These are phyloP conservation scores for Solanum pennellii DNA, from an alignment of 257 asterid genomes.

Conservation along the genomic window DNA sequence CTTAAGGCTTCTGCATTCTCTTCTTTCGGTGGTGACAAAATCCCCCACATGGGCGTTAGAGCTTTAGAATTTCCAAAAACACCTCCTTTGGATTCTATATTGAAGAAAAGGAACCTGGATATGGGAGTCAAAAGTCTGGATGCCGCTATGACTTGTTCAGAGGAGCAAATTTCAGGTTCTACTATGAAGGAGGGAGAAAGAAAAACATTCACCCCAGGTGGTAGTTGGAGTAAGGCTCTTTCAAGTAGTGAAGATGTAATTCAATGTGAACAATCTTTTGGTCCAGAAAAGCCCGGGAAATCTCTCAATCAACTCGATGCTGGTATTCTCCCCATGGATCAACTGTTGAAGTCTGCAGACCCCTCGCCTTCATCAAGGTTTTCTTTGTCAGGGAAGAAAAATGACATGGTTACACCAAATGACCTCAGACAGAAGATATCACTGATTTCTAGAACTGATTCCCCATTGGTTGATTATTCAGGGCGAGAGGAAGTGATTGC, in stretches of 20 bases:
- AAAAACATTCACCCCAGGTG: conserved; percentile 3
- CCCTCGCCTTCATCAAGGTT: conserved; percentile 36
- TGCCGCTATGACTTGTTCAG: background rate
- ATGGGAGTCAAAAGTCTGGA: background rate
- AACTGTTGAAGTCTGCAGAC: conserved; percentile 2
- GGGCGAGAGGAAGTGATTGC: conserved; percentile 21
- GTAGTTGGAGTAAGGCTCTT: conserved; percentile 16
- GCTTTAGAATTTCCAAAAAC: conserved; percentile 32
- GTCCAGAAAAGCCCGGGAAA: conserved; percentile 9
- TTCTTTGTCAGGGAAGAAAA: conserved; percentile 27
- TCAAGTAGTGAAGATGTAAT: conserved; percentile 8
- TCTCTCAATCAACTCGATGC: conserved; percentile 12
- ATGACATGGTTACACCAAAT: conserved; percentile 17
- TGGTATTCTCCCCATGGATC: conserved; percentile 8
- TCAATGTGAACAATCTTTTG: conserved; percentile 23
- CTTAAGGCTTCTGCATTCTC: conserved; percentile 55
- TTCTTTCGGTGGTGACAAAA: conserved; percentile 42
- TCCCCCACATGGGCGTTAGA: conserved; percentile 35
- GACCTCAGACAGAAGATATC: conserved; percentile 20
- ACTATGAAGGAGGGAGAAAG: conserved; percentile 13
- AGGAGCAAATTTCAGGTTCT: conserved; percentile 15
- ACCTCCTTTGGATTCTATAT: conserved; percentile 27
- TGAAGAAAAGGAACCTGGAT: conserved; percentile 8
- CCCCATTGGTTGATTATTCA: conserved; percentile 22
- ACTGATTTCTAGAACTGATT: conserved; percentile 32